Percentiles rank a stretch among this genome's conserved stretches.
These are phyloP conservation scores for Marasmius tenuissimus DNA, from an alignment of 1,284 basidiomycete genomes.

Conservation along the genomic window DNA sequence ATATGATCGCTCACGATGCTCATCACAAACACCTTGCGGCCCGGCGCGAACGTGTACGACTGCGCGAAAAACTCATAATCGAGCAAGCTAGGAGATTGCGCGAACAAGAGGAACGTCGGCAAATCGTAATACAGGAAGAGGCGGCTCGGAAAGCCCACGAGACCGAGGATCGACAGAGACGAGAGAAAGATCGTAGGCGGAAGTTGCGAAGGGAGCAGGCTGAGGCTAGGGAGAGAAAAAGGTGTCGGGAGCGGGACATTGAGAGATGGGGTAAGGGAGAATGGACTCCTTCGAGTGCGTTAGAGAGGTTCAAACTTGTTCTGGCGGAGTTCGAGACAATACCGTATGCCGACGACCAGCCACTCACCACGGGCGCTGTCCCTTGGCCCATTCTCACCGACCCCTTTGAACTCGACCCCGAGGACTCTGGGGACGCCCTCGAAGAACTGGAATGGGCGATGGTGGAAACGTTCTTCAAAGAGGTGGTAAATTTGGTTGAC, in stretches of 20 bases:
- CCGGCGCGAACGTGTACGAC: background rate
- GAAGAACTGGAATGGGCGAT: background rate
- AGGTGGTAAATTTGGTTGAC: background rate
- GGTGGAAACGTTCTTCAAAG: constrained; percentile 1
- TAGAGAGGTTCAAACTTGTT: constrained; percentile 2
- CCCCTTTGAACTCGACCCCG: background rate
- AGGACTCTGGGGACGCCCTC: background rate
- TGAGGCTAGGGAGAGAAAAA: background rate
- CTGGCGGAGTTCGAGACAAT: background rate
- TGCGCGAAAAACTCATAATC: background rate
- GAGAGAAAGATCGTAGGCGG: background rate
- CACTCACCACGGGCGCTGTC: background rate
- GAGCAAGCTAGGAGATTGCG: background rate
- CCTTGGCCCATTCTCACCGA: constrained; percentile 1
- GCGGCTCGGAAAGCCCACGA: background rate
- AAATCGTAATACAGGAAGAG: background rate
- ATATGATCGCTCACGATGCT: background rate
- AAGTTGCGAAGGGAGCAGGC: background rate
- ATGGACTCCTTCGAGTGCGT: background rate
- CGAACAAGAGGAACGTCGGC: background rate
- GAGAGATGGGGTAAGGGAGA: background rate
- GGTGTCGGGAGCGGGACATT: background rate
- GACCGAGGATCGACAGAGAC: background rate
- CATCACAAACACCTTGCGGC: background rate
- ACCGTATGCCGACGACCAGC: background rate